Conservation (phyloP, 2,329 filamentous ascomycete species). For the Periconia macrospinosa region DNA sequence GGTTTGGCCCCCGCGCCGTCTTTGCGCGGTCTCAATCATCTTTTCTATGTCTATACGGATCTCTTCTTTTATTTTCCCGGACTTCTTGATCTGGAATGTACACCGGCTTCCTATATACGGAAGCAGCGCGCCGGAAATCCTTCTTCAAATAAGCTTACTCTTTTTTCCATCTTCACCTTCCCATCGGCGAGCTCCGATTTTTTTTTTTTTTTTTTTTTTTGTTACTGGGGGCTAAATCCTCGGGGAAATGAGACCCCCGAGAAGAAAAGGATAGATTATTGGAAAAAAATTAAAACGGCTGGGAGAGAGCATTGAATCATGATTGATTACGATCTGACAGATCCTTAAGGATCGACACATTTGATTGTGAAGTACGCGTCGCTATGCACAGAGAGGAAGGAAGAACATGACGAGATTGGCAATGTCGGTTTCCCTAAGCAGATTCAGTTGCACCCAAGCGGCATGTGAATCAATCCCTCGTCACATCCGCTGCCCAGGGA, state of each 20-base stretch:
- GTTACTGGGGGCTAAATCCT: not conserved
- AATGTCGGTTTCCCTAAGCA: not conserved
- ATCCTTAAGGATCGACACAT: not conserved
- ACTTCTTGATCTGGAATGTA: not conserved
- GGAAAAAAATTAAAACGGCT: too few species aligned
- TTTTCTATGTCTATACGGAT: constrained; percentile 1
- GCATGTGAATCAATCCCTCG: not conserved
- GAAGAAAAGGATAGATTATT: not conserved
- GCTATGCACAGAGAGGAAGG: not conserved
- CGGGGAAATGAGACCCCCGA: not conserved
- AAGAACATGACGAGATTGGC: not conserved
- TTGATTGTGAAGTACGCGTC: not conserved
- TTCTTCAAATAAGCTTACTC: not conserved
- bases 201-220: not conserved
- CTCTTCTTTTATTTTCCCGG: not conserved
- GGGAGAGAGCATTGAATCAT: not conserved
- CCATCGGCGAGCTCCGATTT: not conserved
- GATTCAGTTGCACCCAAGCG: too few species aligned
- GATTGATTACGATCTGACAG: not conserved
- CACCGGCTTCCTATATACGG: not conserved
- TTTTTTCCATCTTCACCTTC: not conserved
- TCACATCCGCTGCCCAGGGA: not conserved
- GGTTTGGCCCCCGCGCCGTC: not conserved
- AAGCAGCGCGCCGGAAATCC: not conserved
- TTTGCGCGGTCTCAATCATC: not conserved